Evolutionary conservation across 768 basidiomycete genomes (phyloP).

Genomic region (Gautieria morchelliformis): DNA sequence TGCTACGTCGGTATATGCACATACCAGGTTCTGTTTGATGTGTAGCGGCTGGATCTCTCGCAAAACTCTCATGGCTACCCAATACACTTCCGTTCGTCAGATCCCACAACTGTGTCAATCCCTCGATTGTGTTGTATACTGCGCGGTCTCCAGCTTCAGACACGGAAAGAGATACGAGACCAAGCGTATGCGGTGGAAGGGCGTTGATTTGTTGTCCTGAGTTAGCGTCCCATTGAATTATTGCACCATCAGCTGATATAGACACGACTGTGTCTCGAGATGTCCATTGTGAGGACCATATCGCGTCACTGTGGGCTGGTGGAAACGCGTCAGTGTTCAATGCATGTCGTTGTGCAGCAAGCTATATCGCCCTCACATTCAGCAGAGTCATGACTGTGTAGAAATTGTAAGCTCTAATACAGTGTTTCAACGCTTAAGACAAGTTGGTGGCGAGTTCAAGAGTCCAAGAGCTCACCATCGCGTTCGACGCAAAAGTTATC

Average conservation of each 20-base stretch:
- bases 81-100: slow-evolving; percentile 48
- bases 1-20: slow-evolving; percentile 17
- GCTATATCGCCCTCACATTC: slow-evolving; percentile 7
- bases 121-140: slow-evolving; percentile 78
- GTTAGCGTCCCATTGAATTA: slow-evolving; percentile 62
- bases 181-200: slow-evolving; percentile 71
- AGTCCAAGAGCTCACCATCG: not conserved
- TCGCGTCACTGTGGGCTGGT: slow-evolving; percentile 68
- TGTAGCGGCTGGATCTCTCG: slow-evolving; percentile 32
- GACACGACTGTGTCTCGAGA: slow-evolving; percentile 52
- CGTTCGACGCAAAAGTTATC: not conserved
- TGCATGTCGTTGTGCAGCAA: slow-evolving; percentile 9
- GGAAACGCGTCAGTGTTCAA: slow-evolving; percentile 12
- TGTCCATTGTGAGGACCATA: slow-evolving; percentile 76
- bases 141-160: slow-evolving; percentile 52
- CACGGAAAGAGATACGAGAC: slow-evolving; percentile 72
- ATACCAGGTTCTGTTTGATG: slow-evolving; percentile 59
- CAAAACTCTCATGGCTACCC: slow-evolving; percentile 67
- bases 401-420: slow-evolving; percentile 5
- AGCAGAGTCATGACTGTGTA: slow-evolving; percentile 4
- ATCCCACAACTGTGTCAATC: slow-evolving; percentile 70
- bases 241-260: slow-evolving; percentile 67
- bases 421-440: not conserved
- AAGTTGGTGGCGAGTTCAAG: not conserved
- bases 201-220: slow-evolving; percentile 53